Base-by-base conservation (phyloP, 495 filamentous ascomycete genomes). In the Chaetomium tenue region DNA sequence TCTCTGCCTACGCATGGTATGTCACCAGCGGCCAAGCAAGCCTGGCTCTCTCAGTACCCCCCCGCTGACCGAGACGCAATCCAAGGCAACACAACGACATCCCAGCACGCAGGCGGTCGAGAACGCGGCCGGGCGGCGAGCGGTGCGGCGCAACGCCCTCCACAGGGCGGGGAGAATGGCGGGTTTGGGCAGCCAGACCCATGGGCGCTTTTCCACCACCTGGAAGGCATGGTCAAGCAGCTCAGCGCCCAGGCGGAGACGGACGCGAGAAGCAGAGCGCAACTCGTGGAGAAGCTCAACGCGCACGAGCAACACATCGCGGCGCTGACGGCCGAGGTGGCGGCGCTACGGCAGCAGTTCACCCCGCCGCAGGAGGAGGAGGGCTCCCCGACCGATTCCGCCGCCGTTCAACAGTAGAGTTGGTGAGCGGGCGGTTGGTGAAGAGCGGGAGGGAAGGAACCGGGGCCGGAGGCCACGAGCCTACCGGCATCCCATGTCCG, bases 161-260 rank as follows among this genome's bases (percentile, higher is more conserved):
- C 68, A 66, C 73, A 65, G 28, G 71, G 59, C 47, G 55, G 52
- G 54, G 77, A 67, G 59, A 79, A 76, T 57, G 28, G n/a, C 52
- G 33, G 81, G 18, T 81, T 81, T 57, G 72, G 76, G 8, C 61
- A 44, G 23, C 47, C 51, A n/a, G 81, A 84, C 33, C 74, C 75
- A 12, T 82, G 77, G 79, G 64, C 76, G 5, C 84, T 83, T 66
- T 76, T 83, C 52, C 80, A 82, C 44, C 74, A 72, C n/a, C 72
- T 84, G 15, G 82, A 84, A 46, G 79, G 79, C 3, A 74, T 76
- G 66, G 70, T 83, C 15, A 78, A 80, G 58, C 62, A 70, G 26
- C 70, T 79, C 44, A 66, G 66, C 11, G 71, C 75, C 11, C 71
- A 77, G 58, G 63, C 78, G 22, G 66, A 70, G 8, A 67, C 56